A percentile compares a stretch with the other conserved stretches of the same genome.
Evolutionary conservation across 805 yeast genomes (phyloP).

Genomic region (Maudiozyma turicensis): DNA sequence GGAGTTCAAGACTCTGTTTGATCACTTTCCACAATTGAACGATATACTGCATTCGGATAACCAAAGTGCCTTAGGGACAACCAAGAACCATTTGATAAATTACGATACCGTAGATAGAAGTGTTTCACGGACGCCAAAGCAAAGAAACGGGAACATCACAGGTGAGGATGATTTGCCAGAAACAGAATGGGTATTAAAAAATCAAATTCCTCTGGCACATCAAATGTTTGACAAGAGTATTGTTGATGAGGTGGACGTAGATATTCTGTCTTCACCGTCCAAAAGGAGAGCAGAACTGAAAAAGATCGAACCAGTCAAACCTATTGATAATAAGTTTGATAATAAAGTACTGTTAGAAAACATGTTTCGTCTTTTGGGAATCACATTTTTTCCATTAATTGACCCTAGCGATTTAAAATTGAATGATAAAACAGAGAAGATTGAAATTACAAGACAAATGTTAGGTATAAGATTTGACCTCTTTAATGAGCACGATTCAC

Average conservation of each 20-base stretch:
- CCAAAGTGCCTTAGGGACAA: not conserved
- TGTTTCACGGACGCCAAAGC: not conserved
- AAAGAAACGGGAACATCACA: not conserved
- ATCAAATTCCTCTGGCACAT: constrained; percentile 14
- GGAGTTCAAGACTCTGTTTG: constrained; percentile 15
- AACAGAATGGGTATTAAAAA: constrained; percentile 15
- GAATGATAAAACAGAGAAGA: constrained; percentile 7
- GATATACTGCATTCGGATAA: constrained; percentile 9
- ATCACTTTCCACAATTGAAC: constrained; percentile 18
- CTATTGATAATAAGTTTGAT: constrained; percentile 2
- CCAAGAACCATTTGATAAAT: too few relatives aligned
- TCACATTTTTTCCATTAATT: constrained; percentile 32
- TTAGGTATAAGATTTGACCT: constrained; percentile 34
- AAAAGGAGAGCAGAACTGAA: constrained; percentile 12
- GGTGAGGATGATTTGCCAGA: constrained; percentile 9
- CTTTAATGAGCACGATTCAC: constrained; percentile 20
- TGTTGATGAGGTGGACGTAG: constrained; percentile 15
- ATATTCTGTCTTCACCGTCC: constrained; percentile 23
- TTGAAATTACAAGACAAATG: constrained; percentile 16
- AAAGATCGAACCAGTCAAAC: not conserved
- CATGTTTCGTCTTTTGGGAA: constrained; percentile 32
- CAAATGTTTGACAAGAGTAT: constrained; percentile 21
- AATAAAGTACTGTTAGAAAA: constrained; percentile 26
- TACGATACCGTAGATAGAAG: not conserved
- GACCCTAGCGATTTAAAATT: constrained; percentile 27